Evolutionary conservation across 1,284 basidiomycete genomes (phyloP).

Genomic region (Porodaedalea pini): DNA sequence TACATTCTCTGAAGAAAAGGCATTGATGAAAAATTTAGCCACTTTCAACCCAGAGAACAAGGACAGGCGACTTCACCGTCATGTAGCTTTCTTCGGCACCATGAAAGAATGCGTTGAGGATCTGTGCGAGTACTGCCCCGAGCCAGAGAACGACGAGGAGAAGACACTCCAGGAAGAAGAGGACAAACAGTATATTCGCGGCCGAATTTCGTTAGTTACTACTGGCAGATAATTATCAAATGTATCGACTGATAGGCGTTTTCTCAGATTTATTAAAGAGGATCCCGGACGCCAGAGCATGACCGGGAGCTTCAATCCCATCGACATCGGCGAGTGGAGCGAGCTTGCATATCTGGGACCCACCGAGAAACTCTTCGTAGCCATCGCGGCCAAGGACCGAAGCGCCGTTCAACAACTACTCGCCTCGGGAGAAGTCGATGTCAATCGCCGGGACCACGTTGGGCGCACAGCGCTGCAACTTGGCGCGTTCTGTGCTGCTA

Average conservation of each 20-base stretch:
- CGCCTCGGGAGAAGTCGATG: slow-evolving; percentile 32
- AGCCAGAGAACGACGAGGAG: slow-evolving; percentile 50
- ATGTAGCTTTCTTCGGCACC: slow-evolving; percentile 59
- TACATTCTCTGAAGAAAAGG: background rate
- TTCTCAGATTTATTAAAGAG: slow-evolving; percentile 49
- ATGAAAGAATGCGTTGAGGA: slow-evolving; percentile 54
- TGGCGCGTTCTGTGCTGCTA: slow-evolving; percentile 43
- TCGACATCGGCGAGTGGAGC: slow-evolving; percentile 63
- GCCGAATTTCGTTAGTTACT: slow-evolving; percentile 44
- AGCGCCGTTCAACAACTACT: slow-evolving; percentile 38
- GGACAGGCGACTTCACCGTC: slow-evolving; percentile 52
- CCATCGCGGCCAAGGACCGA: slow-evolving; percentile 44
- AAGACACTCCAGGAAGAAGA: slow-evolving; percentile 46
- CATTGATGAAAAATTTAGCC: slow-evolving; percentile 32
- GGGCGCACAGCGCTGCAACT: slow-evolving; percentile 55
- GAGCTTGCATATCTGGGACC: slow-evolving; percentile 54
- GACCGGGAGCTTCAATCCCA: slow-evolving; percentile 60
- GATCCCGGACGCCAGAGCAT: slow-evolving; percentile 58
- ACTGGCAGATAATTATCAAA: background rate
- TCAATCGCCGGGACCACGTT: slow-evolving; percentile 54
- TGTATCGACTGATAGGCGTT: background rate
- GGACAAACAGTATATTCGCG: slow-evolving; percentile 49
- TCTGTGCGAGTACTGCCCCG: slow-evolving; percentile 56
- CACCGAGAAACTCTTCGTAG: slow-evolving; percentile 49
- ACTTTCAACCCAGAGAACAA: slow-evolving; percentile 62